phyloP scores from a whole-genome alignment of 768 basidiomycete species.

The Lactarius indigo region DNA sequence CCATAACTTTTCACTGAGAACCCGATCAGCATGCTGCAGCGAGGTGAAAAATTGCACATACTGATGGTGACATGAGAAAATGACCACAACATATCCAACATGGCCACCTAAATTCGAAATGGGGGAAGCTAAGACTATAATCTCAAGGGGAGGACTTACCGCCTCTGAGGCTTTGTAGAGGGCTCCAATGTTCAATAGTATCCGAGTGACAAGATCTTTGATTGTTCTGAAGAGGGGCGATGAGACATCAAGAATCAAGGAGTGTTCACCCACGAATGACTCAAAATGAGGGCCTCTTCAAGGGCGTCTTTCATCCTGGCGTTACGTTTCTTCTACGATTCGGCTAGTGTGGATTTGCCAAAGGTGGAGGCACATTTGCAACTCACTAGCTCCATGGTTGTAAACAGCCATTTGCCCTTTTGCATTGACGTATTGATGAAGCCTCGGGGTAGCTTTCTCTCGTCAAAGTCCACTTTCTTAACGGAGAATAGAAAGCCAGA shows the following conservation, averaged over 20 bases:
- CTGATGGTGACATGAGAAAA: conserved; percentile 82
- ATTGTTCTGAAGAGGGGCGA: conserved; percentile 56
- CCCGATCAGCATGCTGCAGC: background rate
- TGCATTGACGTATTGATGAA: conserved; percentile 66
- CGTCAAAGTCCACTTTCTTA: conserved; percentile 63
- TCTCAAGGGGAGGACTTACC: conserved; percentile 38
- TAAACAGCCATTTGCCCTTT: conserved; percentile 72
- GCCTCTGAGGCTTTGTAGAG: conserved; percentile 92
- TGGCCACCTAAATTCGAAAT: conserved; percentile 55
- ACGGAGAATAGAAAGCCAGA: conserved; percentile 70
- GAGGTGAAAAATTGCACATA: conserved; percentile 36
- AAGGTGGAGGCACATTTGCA: background rate
- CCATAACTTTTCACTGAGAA: conserved; percentile 48
- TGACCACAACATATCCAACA: conserved; percentile 87
- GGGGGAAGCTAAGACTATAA: background rate
- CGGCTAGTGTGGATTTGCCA: background rate
- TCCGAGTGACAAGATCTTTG: conserved; percentile 65
- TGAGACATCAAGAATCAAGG: conserved; percentile 1
- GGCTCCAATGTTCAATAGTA: conserved; percentile 69
- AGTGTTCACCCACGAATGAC: conserved; percentile 55
- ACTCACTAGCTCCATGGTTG: conserved; percentile 76
- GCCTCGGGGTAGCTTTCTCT: conserved; percentile 58
- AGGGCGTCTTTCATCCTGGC: conserved; percentile 86
- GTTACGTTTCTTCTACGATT: conserved; percentile 75
- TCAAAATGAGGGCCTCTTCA: conserved; percentile 85